A percentile compares a stretch with the other conserved stretches of the same genome.
phyloP scores from a whole-genome alignment of 371 early-diverging fungal species.

The Zopfochytrium polystomum region DNA sequence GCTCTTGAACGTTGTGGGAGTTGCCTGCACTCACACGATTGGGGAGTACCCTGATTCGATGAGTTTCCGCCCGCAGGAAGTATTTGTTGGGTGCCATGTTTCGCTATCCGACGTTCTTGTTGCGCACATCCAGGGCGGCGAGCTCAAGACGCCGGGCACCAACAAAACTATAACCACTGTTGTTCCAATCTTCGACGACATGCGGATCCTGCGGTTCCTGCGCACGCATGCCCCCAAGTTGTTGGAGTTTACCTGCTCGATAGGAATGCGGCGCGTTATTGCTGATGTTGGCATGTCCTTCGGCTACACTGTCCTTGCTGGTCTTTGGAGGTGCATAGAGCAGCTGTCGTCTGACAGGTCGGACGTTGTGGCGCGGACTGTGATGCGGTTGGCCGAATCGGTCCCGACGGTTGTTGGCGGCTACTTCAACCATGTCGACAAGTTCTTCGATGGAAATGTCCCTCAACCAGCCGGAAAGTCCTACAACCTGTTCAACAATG shows the following conservation, averaged over 20 bases:
- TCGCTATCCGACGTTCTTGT: slow-evolving; percentile 22
- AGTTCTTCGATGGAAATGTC: slow-evolving; percentile 7
- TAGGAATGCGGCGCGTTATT: slow-evolving; percentile 33
- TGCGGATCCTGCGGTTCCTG: slow-evolving; percentile 22
- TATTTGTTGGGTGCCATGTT: slow-evolving; percentile 19
- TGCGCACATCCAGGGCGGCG: slow-evolving; percentile 10
- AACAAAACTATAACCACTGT: slow-evolving; percentile 10
- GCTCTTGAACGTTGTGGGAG: slow-evolving; percentile 31
- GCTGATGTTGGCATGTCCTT: slow-evolving; percentile 27
- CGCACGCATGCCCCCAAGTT: slow-evolving; percentile 27
- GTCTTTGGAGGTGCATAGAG: slow-evolving; percentile 24
- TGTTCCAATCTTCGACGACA: slow-evolving; percentile 30
- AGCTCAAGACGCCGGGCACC: slow-evolving; percentile 14
- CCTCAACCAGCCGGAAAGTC: no score
- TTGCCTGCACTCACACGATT: slow-evolving; percentile 14
- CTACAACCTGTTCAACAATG: slow-evolving; percentile 14
- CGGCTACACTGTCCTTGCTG: slow-evolving; percentile 21
- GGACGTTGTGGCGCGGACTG: slow-evolving; percentile 10
- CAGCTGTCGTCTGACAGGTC: background rate
- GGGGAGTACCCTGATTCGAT: slow-evolving; percentile 29
- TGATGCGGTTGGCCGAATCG: slow-evolving; percentile 18
- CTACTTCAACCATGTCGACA: slow-evolving; percentile 13
- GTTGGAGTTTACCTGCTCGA: slow-evolving; percentile 19
- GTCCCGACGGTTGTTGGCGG: slow-evolving; percentile 9
- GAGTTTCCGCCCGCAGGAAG: slow-evolving; percentile 22